Percentiles rank a stretch among this genome's conserved stretches.
These are phyloP conservation scores for Sechiopsis laciniata DNA, from an alignment of 306 rosid genomes.

Conservation along the genomic window DNA sequence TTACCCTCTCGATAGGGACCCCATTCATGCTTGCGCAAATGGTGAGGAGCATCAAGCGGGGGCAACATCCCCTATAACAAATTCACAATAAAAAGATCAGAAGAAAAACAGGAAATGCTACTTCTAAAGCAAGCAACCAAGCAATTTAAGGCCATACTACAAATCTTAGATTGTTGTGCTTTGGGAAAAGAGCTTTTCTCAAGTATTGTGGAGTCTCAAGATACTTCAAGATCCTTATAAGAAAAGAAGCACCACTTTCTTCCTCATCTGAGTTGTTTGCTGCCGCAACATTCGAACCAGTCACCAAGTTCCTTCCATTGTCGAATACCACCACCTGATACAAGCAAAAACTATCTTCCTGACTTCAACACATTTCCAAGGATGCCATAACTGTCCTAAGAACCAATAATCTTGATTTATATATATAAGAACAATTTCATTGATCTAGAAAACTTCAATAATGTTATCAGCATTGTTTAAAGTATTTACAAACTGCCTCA, in stretches of 20 bases:
- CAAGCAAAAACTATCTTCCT: slow-evolving; percentile 7
- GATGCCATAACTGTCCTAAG: background rate
- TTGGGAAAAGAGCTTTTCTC: slow-evolving; percentile 85
- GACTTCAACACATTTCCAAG: no score
- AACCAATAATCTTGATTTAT: no score
- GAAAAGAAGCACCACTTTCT: slow-evolving; percentile 74
- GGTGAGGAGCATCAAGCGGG: slow-evolving; percentile 97
- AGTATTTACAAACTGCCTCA: background rate
- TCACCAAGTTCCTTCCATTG: slow-evolving; percentile 37
- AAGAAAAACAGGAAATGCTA: slow-evolving; percentile 2
- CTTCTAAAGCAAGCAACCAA: slow-evolving; percentile 19
- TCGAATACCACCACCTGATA: slow-evolving; percentile 80
- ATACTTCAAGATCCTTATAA: slow-evolving; percentile 62
- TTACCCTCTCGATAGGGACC: slow-evolving; percentile 79
- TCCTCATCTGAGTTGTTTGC: slow-evolving; percentile 46
- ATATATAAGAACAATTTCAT: no score
- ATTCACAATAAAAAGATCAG: slow-evolving; percentile 20
- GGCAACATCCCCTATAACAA: slow-evolving; percentile 79
- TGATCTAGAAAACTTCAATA: background rate
- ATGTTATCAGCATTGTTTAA: background rate
- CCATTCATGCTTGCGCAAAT: slow-evolving; percentile 96
- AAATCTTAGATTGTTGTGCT: slow-evolving; percentile 72
- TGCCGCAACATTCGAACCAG: slow-evolving; percentile 22
- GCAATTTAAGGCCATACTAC: slow-evolving; percentile 48
- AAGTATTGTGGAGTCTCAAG: slow-evolving; percentile 97